Percentiles rank a stretch among this genome's conserved stretches.
Conservation (phyloP, 2,329 filamentous ascomycete genomes). For the Simplicillium sp. region DNA sequence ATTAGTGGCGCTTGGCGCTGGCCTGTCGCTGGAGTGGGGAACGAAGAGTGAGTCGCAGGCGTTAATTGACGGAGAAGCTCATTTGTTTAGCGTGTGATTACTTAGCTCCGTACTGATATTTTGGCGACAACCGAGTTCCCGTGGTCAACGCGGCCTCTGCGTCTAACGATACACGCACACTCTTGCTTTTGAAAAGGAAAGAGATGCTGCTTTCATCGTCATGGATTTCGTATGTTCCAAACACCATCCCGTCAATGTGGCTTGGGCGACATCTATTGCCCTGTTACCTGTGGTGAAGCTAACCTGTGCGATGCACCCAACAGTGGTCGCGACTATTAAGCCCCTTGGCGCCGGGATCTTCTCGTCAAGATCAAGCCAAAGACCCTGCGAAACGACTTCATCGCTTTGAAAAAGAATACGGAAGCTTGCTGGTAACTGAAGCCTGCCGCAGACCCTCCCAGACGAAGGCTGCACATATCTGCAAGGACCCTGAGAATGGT, state of each 20-base stretch:
- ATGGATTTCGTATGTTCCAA: slow-evolving; percentile 48
- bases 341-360: slow-evolving; percentile 45
- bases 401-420: slow-evolving; percentile 59
- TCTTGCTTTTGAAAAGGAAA: too few relatives aligned
- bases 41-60: too few relatives aligned
- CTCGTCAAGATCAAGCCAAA: slow-evolving; percentile 50
- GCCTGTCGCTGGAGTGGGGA: too few relatives aligned
- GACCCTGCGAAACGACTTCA: slow-evolving; percentile 55
- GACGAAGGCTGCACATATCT: background rate
- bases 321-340: slow-evolving; percentile 62
- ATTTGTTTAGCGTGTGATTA: too few relatives aligned
- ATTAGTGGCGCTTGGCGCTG: too few relatives aligned
- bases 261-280: background rate
- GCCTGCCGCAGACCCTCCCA: too few relatives aligned
- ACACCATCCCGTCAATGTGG: background rate
- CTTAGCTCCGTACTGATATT: too few relatives aligned
- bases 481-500: background rate
- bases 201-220: slow-evolving; percentile 33
- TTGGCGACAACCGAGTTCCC: too few relatives aligned
- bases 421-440: slow-evolving; percentile 44
- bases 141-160: too few relatives aligned
- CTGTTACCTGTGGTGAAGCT: background rate
- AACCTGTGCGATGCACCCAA: background rate
- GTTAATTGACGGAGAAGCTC: too few relatives aligned
- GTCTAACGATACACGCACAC: too few relatives aligned